Base-by-base conservation (phyloP, 345 rosid genomes). In the Bretschneidera sinensis region DNA sequence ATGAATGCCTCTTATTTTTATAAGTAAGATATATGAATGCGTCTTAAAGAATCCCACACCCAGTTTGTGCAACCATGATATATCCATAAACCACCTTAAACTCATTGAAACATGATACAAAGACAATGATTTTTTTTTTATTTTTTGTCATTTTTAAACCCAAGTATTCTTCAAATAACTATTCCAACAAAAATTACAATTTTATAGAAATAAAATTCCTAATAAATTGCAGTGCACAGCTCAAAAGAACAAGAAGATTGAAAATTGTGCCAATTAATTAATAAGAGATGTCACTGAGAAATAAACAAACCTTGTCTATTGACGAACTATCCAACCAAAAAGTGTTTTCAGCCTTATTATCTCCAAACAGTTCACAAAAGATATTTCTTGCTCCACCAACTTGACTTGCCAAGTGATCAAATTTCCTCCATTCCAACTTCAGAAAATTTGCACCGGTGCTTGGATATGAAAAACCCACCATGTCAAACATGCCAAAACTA, bases 281-380 rank as follows among this genome's bases (percentile, higher is more conserved):
- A 52, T 35, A 62, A 57, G 31, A 55, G 48, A 60, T 17, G n/a
- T n/a, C 16, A 28, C 21, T 22, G 4, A 47, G 64, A 21, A 66
- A 48, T 53, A 57, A 55, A 75, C 70, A 10, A 48, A 92, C 97
- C 97, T 85, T 92, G 70, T 92, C 99, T 60, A 59, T 76, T 20
- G 95, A 92, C 61, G 99, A 88, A 72, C 97, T 92, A 74, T 90
- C 99, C 78, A 94, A 76, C 99, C 99, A 94, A 75, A 94, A 94
- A 13, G 97, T 74, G 74, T 90, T 85, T 64, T 79, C 78, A 25
- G 87, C 90, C 57, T 55, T 65, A 20, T 50, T 55, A 57, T 64
- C 68, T 22, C 90, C 83, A 71, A 83, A 85, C 60, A 92, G 75
- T 72, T 85, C 65, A 55, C 74, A 67, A 70, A 87, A 94, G 55